Evolutionary conservation across 2,329 filamentous ascomycete species (phyloP).

Genomic region (Verticillium isaacii): DNA sequence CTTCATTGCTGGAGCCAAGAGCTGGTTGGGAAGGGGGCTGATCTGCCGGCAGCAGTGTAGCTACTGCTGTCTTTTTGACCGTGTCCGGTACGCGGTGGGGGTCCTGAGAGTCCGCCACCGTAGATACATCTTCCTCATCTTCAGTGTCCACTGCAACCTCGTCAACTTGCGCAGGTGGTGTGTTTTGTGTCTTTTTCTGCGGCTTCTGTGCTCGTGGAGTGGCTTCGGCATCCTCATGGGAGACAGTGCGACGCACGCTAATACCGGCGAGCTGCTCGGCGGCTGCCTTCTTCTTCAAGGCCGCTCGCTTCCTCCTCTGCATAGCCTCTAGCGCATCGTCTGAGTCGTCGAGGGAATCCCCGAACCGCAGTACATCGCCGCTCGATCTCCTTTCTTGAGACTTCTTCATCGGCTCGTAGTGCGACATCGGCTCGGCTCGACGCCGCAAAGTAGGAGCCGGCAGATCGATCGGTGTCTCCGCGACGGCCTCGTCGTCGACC

Average conservation of each 20-base stretch:
- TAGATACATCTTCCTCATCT: constrained; percentile 8
- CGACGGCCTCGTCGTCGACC: background rate
- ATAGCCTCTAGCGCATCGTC: constrained; percentile 25
- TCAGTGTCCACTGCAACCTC: constrained; percentile 4
- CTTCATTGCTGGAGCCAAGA: constrained; percentile 9
- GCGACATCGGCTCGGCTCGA: constrained; percentile 26
- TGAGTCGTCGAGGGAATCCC: constrained; percentile 27
- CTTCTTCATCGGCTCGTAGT: constrained; percentile 40
- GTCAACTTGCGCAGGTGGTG: background rate
- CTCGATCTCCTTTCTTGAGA: constrained; percentile 36
- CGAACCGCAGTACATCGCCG: constrained; percentile 14
- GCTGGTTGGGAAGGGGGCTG: background rate
- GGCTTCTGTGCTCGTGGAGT: background rate
- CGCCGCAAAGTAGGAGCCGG: background rate
- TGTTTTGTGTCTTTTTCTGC: background rate
- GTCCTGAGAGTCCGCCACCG: constrained; percentile 13
- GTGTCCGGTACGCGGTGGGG: background rate
- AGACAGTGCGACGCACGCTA: constrained; percentile 19
- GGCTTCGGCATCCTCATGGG: constrained; percentile 1
- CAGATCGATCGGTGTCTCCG: background rate
- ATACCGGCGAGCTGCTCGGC: constrained; percentile 35
- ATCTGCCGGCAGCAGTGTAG: background rate
- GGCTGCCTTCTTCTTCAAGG: constrained; percentile 32
- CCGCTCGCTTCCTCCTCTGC: constrained; percentile 30
- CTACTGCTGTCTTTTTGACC: background rate